A percentile compares a stretch with the other conserved stretches of the same genome.
Conservation (phyloP, 768 basidiomycete genomes). For the Podaxis sp. region DNA sequence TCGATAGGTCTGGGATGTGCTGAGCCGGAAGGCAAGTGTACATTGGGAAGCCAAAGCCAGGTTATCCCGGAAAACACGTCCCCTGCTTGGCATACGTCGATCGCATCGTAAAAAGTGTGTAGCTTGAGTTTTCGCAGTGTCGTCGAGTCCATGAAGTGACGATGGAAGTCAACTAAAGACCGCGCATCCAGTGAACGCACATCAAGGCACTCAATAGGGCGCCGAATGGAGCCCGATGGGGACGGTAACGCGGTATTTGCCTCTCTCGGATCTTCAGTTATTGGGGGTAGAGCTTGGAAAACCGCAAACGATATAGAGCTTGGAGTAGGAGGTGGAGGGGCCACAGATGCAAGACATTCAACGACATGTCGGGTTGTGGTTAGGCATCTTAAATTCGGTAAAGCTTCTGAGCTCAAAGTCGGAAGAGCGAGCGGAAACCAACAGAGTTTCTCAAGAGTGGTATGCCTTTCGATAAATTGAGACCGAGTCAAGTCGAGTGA, state of each 20-base stretch:
- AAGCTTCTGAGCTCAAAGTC: slow-evolving; percentile 29
- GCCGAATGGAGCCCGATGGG: slow-evolving; percentile 16
- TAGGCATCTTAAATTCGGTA: slow-evolving; percentile 41
- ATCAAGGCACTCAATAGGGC: slow-evolving; percentile 35
- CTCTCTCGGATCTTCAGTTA: slow-evolving; percentile 10
- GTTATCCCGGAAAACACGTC: slow-evolving; percentile 37
- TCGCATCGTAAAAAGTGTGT: slow-evolving; percentile 27
- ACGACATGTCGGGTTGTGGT: slow-evolving; percentile 33
- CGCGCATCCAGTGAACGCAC: slow-evolving; percentile 28
- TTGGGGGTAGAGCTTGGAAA: slow-evolving; percentile 11
- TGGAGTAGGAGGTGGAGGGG: slow-evolving; percentile 17
- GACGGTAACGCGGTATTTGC: neutral
- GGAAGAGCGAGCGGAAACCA: slow-evolving; percentile 42
- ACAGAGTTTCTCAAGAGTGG: slow-evolving; percentile 41
- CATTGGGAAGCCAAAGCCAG: slow-evolving; percentile 37
- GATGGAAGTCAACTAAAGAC: slow-evolving; percentile 26
- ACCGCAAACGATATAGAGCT: slow-evolving; percentile 10
- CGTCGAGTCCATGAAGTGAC: slow-evolving; percentile 23
- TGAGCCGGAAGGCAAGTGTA: slow-evolving; percentile 19
- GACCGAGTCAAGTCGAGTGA: slow-evolving; percentile 33
- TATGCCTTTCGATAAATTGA: slow-evolving; percentile 43
- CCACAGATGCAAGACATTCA: slow-evolving; percentile 28
- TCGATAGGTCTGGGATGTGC: slow-evolving; percentile 25
- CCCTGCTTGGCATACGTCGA: slow-evolving; percentile 30
- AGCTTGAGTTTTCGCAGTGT: slow-evolving; percentile 33